Conservation (phyloP, 225 moss, liverwort and hornwort genomes). For the Polytrichum formosum region DNA sequence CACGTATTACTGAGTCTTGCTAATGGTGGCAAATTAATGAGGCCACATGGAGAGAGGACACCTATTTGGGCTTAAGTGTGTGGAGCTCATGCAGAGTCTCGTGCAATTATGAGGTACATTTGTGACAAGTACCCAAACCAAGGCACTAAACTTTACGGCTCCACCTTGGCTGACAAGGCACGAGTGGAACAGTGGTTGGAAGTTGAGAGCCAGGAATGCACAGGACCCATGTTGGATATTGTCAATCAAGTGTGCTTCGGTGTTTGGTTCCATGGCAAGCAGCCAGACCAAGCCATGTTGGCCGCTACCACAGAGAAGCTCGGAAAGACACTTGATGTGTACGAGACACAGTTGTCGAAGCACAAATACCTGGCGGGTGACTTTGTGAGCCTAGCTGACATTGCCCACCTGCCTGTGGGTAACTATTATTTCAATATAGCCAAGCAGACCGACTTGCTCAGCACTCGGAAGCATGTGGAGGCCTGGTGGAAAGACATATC, state of each 20-base stretch:
- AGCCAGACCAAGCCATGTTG: neutral
- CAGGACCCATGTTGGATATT: constrained; percentile 19
- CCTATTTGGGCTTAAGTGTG: neutral
- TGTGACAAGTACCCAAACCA: constrained; percentile 35
- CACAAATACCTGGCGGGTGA: constrained; percentile 51
- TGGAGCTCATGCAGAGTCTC: constrained; percentile 21
- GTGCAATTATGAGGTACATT: constrained; percentile 44
- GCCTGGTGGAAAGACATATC: constrained; percentile 68
- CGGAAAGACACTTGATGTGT: constrained; percentile 41
- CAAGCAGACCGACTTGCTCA: constrained; percentile 15
- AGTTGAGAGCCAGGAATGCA: constrained; percentile 45
- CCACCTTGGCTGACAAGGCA: constrained; percentile 24
- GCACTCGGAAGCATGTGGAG: constrained; percentile 33
- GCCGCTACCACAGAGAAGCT: constrained; percentile 9
- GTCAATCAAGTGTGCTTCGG: constrained; percentile 26
- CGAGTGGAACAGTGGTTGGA: constrained; percentile 59
- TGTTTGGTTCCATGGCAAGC: constrained; percentile 16
- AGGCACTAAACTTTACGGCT: constrained; percentile 40
- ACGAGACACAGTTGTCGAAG: constrained; percentile 40
- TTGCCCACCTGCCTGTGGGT: constrained; percentile 39
- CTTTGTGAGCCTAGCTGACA: constrained; percentile 53
- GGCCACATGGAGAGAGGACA: too few relatives aligned
- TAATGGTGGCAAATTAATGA: too few relatives aligned
- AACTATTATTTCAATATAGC: constrained; percentile 38
- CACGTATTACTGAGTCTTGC: too few relatives aligned